Evolutionary conservation across 179 eudicot species (phyloP).

Genomic region (Beta macrorhiza): DNA sequence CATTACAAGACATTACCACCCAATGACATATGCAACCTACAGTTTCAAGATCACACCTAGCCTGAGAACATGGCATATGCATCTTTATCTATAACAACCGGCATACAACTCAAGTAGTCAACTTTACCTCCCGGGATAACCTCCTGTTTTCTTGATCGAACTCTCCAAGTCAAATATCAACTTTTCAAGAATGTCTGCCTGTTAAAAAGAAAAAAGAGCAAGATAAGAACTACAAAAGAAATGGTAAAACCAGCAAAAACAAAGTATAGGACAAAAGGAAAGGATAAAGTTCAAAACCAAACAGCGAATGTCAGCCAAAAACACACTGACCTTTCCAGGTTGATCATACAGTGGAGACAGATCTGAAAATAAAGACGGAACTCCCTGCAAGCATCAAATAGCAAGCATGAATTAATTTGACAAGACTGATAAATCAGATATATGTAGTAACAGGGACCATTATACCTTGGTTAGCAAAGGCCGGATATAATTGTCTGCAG

Average conservation of each 20-base stretch:
- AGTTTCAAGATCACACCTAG: background rate
- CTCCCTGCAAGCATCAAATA: conserved; percentile 60
- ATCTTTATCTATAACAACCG: conserved; percentile 5
- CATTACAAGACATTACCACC: background rate
- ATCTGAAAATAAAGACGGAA: conserved; percentile 96
- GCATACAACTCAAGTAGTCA: background rate
- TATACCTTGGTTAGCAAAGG: conserved; percentile 90
- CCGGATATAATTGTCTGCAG: conserved; percentile 75
- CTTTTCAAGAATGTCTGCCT: conserved; percentile 84
- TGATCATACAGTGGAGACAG: conserved; percentile 94
- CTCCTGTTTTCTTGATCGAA: conserved; percentile 65
- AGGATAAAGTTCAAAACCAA: background rate
- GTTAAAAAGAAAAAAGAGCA: conserved; percentile 24
- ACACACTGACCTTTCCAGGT: conserved; percentile 82
- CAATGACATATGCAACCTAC: background rate
- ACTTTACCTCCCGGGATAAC: conserved; percentile 78
- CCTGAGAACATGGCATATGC: background rate
- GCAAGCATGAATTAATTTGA: conserved; percentile 12
- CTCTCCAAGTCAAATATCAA: conserved; percentile 72
- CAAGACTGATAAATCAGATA: background rate
- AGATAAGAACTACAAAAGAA: background rate
- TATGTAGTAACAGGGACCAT: background rate
- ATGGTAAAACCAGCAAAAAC: background rate
- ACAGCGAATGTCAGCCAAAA: background rate
- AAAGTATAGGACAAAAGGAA: conserved; percentile 8